Percentiles rank a stretch among this genome's conserved stretches.
Evolutionary conservation across 129 eudicot genomes (phyloP).

Genomic region (Flaveria linearis): DNA sequence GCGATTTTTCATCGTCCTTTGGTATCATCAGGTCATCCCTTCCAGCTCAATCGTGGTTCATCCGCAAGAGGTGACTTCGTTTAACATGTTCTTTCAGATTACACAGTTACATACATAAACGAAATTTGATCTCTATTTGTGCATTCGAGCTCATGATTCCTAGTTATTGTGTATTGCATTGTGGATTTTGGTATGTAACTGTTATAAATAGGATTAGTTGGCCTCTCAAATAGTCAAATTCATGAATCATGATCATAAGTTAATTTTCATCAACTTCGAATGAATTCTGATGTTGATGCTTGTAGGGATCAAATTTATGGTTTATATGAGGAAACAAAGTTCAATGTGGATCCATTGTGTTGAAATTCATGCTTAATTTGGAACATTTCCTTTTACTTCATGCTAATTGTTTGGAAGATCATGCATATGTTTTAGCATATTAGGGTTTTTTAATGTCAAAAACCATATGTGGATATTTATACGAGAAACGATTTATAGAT

Average conservation of each 20-base stretch:
- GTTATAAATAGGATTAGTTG: background rate
- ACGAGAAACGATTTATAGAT: background rate
- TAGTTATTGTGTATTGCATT: background rate
- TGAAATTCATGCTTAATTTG: background rate
- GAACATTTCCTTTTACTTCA: background rate
- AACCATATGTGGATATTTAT: slow-evolving; percentile 4
- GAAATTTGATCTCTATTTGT: background rate
- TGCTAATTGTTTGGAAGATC: slow-evolving; percentile 4
- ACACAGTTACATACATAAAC: too few relatives aligned
- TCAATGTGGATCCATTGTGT: background rate
- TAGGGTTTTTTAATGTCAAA: background rate
- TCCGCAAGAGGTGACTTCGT: slow-evolving; percentile 17
- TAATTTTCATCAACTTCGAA: background rate
- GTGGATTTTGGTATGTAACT: background rate
- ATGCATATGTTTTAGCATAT: background rate
- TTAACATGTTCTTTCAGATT: background rate
- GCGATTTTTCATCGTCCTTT: slow-evolving; percentile 20
- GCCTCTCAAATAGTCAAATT: background rate
- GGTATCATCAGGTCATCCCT: slow-evolving; percentile 8
- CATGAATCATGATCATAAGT: slow-evolving; percentile 17
- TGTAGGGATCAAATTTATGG: background rate
- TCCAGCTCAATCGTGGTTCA: background rate
- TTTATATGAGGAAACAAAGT: slow-evolving; percentile 18
- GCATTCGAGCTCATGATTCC: background rate
- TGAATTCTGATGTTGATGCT: background rate